Conservation (phyloP, 306 rosid genomes). For the Dalbergia oliveri region DNA sequence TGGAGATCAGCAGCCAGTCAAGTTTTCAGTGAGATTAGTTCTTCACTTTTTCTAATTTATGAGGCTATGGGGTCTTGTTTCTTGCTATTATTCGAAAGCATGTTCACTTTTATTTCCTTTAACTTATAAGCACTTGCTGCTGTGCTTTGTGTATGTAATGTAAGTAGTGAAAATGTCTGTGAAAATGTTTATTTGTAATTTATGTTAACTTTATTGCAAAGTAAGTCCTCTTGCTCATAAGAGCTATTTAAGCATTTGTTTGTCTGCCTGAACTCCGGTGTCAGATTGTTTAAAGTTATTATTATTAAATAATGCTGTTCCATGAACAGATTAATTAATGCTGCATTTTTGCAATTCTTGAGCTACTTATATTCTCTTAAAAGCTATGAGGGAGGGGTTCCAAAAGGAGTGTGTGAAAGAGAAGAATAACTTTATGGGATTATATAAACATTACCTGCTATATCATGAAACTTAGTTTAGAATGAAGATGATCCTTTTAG, state of each 20-base stretch:
- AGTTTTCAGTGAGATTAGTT: conserved; percentile 54
- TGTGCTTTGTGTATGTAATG: conserved; percentile 64
- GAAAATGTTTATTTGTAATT: conserved; percentile 70
- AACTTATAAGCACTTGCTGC: conserved; percentile 62
- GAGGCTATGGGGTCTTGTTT: conserved; percentile 54
- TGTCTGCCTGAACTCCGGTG: conserved; percentile 42
- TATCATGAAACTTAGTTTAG: conserved; percentile 22
- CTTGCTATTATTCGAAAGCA: conserved; percentile 46
- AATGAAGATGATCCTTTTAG: not conserved
- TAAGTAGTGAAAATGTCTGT: conserved; percentile 41
- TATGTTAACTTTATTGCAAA: conserved; percentile 59
- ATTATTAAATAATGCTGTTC: conserved; percentile 42
- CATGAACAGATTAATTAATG: conserved; percentile 13
- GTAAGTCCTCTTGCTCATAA: conserved; percentile 40
- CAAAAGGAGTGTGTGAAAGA: not conserved
- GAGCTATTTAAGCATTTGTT: conserved; percentile 49
- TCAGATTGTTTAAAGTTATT: conserved; percentile 42
- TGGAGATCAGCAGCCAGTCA: conserved; percentile 55
- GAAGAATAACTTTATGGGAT: conserved; percentile 20
- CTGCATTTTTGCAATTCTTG: conserved; percentile 23
- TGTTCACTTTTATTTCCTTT: conserved; percentile 58
- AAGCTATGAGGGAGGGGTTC: not conserved
- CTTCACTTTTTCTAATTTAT: conserved; percentile 54
- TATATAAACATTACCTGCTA: not conserved
- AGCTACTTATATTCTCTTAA: conserved; percentile 10